These are phyloP conservation scores for Pseudocercospora eumusae DNA, from an alignment of 2,329 filamentous ascomycete genomes.

Conservation along the genomic window DNA sequence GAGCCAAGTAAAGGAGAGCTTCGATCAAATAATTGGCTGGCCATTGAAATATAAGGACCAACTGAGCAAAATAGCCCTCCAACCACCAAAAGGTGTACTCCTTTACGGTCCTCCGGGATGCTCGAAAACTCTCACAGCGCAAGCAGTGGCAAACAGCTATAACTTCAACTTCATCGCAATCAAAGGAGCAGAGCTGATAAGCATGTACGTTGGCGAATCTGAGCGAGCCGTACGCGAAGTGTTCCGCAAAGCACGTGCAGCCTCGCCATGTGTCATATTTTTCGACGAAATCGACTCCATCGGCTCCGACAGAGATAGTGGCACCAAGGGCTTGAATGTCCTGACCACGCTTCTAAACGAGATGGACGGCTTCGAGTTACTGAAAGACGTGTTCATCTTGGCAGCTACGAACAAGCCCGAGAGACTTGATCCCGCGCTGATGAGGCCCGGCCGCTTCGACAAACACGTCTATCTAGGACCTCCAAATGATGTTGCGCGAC, in stretches of 20 bases:
- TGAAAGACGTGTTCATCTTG: slow-evolving; percentile 81
- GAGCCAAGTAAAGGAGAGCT: slow-evolving; percentile 65
- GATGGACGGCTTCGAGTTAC: slow-evolving; percentile 89
- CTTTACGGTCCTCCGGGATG: slow-evolving; percentile 92
- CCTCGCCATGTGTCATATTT: slow-evolving; percentile 89
- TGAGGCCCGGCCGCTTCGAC: slow-evolving; percentile 84
- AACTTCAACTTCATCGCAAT: slow-evolving; percentile 92
- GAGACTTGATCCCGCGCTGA: slow-evolving; percentile 78
- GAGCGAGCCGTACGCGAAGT: slow-evolving; percentile 82
- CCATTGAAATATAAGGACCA: slow-evolving; percentile 58
- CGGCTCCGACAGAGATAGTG: slow-evolving; percentile 56
- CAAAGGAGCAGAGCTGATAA: slow-evolving; percentile 88
- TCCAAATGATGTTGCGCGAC: slow-evolving; percentile 70
- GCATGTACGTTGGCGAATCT: slow-evolving; percentile 96
- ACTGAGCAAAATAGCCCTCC: slow-evolving; percentile 54
- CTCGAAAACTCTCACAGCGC: slow-evolving; percentile 89
- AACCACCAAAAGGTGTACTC: slow-evolving; percentile 76
- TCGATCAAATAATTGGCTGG: slow-evolving; percentile 60
- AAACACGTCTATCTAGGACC: slow-evolving; percentile 82
- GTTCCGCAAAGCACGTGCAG: slow-evolving; percentile 81
- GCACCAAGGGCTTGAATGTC: slow-evolving; percentile 69
- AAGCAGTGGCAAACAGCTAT: slow-evolving; percentile 86
- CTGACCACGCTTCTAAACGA: slow-evolving; percentile 88
- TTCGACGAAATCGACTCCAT: slow-evolving; percentile 96
- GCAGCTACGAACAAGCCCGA: slow-evolving; percentile 92